A percentile compares a stretch with the other conserved stretches of the same genome.
Evolutionary conservation across 805 yeast genomes (phyloP).

Genomic region (Crinitomyces ghanaensis): DNA sequence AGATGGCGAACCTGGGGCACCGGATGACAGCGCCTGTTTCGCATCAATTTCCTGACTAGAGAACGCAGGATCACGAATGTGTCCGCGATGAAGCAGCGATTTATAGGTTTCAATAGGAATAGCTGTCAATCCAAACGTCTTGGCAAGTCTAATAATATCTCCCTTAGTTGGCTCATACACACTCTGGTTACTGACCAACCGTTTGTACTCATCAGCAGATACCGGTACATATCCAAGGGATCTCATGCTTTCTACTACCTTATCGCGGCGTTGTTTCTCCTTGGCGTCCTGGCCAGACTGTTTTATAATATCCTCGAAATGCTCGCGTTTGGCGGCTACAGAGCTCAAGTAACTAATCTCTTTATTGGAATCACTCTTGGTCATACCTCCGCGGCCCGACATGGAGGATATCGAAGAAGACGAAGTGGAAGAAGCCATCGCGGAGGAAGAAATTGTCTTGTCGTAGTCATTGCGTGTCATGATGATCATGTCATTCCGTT

Average conservation of each 20-base stretch:
- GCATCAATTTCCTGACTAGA: constrained; percentile 7
- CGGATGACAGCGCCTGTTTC: constrained; percentile 1
- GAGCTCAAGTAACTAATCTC: constrained; percentile 12
- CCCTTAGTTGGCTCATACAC: constrained; percentile 25
- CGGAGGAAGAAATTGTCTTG: constrained; percentile 5
- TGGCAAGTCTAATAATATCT: constrained; percentile 29
- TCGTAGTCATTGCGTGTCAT: constrained; percentile 15
- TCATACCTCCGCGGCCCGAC: too few species aligned
- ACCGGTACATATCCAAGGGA: constrained; percentile 26
- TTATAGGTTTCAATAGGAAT: constrained; percentile 36
- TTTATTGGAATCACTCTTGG: constrained; percentile 5
- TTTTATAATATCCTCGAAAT: constrained; percentile 21
- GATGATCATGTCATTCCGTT: constrained; percentile 19
- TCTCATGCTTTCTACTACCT: constrained; percentile 21
- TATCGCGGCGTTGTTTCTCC: constrained; percentile 16
- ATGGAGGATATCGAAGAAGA: constrained; percentile 5
- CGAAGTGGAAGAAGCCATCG: constrained; percentile 2
- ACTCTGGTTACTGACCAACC: constrained; percentile 21
- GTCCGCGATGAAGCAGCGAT: constrained; percentile 20
- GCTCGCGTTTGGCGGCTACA: constrained; percentile 23
- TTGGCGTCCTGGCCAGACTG: constrained; percentile 8
- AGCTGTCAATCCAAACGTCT: constrained; percentile 33
- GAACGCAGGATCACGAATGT: constrained; percentile 6
- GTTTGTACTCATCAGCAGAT: constrained; percentile 26
- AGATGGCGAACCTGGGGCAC: neutral